Conservation (phyloP, 306 rosid species). For the Cotoneaster glaucophyllus region DNA sequence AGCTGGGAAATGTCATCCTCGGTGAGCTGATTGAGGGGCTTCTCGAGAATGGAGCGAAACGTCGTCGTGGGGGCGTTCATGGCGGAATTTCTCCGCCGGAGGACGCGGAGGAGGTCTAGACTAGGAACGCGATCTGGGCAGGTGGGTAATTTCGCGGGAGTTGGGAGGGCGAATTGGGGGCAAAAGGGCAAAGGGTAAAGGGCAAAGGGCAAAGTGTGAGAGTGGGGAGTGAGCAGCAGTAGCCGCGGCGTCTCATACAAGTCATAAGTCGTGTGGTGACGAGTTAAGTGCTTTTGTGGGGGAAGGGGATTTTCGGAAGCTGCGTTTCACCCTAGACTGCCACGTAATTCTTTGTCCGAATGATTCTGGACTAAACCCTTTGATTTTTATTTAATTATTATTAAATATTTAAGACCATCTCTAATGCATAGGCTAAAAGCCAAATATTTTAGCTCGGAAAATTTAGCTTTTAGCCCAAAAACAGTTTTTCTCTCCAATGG, state of each 20-base stretch:
- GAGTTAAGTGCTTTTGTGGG: slow-evolving; percentile 1
- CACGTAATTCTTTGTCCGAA: slow-evolving; percentile 57
- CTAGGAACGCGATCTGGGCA: slow-evolving; percentile 2
- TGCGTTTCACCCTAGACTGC: slow-evolving; percentile 88
- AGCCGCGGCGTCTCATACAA: slow-evolving; percentile 4
- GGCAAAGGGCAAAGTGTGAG: slow-evolving; percentile 3
- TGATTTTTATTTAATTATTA: neutral
- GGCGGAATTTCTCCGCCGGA: slow-evolving; percentile 15
- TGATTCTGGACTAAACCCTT: slow-evolving; percentile 37
- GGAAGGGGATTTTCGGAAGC: slow-evolving; percentile 38
- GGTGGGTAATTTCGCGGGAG: slow-evolving; percentile 2
- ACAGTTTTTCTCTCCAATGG: no score
- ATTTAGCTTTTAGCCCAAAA: no score
- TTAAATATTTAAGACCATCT: no score
- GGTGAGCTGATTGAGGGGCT: slow-evolving; percentile 82
- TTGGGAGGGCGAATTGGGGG: slow-evolving; percentile 8
- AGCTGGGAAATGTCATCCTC: slow-evolving; percentile 99
- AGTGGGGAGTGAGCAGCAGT: neutral
- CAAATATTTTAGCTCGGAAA: no score
- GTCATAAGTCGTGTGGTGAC: neutral
- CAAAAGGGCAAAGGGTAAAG: neutral
- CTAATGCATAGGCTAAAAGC: no score
- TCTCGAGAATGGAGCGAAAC: slow-evolving; percentile 78
- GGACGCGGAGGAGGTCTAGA: slow-evolving; percentile 1
- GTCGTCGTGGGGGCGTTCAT: slow-evolving; percentile 67